Percentiles rank a stretch among this genome's conserved stretches.
phyloP scores from a whole-genome alignment of 331 rosid genomes.

The Acacia pycnantha region DNA sequence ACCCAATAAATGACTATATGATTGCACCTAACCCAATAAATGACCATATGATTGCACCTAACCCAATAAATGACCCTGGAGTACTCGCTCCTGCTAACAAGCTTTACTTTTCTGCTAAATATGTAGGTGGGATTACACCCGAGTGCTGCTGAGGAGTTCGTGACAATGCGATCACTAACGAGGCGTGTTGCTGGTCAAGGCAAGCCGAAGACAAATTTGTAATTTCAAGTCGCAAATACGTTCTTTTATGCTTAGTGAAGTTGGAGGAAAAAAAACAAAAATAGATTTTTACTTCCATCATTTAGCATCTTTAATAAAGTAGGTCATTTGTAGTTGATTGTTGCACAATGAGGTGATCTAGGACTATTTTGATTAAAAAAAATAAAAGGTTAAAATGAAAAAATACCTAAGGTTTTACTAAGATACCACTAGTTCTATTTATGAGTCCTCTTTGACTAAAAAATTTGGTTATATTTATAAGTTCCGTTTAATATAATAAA shows the following conservation, averaged over 20 bases:
- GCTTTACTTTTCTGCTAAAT: background rate
- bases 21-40: too few species aligned
- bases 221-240: background rate
- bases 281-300: background rate
- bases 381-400: too few species aligned
- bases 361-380: background rate
- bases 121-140: constrained; percentile 93
- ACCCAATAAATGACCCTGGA: background rate
- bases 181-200: constrained; percentile 56
- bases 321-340: background rate
- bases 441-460: too few species aligned
- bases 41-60: background rate
- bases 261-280: background rate
- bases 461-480: too few species aligned
- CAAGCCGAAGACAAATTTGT: constrained; percentile 71
- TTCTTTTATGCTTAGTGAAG: background rate
- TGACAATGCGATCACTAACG: constrained; percentile 79
- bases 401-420: too few species aligned
- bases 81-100: background rate
- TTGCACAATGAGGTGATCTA: background rate
- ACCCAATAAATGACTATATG: background rate
- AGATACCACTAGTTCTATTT: too few species aligned
- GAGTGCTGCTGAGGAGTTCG: constrained; percentile 91
- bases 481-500: too few species aligned
- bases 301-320: background rate